Evolutionary conservation across 345 rosid genomes (phyloP).

Genomic region (Moricandia arvensis): DNA sequence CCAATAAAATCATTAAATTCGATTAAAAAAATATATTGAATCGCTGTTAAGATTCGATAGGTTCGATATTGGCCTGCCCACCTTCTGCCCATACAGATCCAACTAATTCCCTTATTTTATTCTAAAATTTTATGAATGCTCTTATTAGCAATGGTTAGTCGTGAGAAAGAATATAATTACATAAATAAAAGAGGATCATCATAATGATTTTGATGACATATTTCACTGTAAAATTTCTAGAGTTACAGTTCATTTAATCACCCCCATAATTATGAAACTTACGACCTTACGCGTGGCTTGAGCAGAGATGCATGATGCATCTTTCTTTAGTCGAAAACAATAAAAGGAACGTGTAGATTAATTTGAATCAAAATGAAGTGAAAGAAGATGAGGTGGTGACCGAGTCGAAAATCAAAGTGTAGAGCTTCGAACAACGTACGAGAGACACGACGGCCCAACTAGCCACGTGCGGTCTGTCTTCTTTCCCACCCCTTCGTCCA

Average conservation of each 20-base stretch:
- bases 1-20: constrained; percentile 27
- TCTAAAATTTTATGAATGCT: not conserved
- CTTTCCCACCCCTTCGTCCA: not conserved
- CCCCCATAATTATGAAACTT: no score
- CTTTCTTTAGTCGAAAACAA: not conserved
- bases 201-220: not conserved
- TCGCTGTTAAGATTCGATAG: constrained; percentile 27
- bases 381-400: not conserved
- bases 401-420: constrained; percentile 3
- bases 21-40: not conserved
- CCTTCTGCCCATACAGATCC: constrained; percentile 33
- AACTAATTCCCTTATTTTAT: constrained; percentile 17
- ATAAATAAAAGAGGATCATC: not conserved
- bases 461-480: constrained; percentile 25
- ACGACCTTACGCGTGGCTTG: no score
- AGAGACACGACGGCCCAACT: constrained; percentile 30
- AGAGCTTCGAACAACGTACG: constrained; percentile 34
- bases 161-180: not conserved
- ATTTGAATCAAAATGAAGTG: not conserved
- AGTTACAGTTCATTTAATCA: no score
- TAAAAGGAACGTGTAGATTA: not conserved
- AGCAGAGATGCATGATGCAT: no score
- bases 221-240: no score
- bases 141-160: not conserved
- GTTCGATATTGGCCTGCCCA: constrained; percentile 13